Evolutionary conservation across 768 basidiomycete genomes (phyloP), one percentile per base, ranked within the genome.

Genomic region (button mushroom (Agaricus bisporus)): DNA sequence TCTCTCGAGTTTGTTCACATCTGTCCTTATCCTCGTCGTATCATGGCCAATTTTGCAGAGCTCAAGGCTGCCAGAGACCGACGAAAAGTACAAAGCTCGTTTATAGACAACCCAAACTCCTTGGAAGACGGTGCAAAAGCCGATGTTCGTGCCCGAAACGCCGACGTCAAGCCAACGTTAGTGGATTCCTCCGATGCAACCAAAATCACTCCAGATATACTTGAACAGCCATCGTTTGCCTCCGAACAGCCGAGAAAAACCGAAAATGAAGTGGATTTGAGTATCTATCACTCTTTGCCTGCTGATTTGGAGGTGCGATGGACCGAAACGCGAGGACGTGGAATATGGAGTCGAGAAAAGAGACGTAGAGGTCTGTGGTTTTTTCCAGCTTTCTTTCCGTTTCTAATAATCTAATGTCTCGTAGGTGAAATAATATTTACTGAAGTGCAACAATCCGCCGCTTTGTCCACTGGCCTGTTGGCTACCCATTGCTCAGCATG

Each of bases 401-500:
- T 32, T 25, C 26, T 25, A 14, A n/a, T 46, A 9, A 17, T 32
- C 39, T 37, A 15, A 35, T 25, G 39, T 55, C 20, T 44, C 51
- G 26, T 52, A 94, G 91, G 91, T 6, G 72, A 78, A 18, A 63
- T 76, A 1, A 52, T 94, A 10, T 47, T 91, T n/a, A 68, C 75
- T 4, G 61, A 77, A 10, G 73, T 74, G 52, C 90, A 90, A 0
- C 77, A 82, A 51, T 73, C 83, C 20, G 73, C 79, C 14, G 82
- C 80, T 0, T 75, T 95, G 12, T 89, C 90, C 0, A 84, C 76
- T 36, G 66, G 70, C 17, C 73, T 81, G 58, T 70, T 97, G 9
- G 69, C 75, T 11, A 68, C 70, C 1, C 74, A 85, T 63, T 97
- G 93, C 60, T 87, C 89, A 1, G 74, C 73, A 5, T 97, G 93